Conservation (phyloP, 768 basidiomycete genomes). For the Chalciporus chontae region DNA sequence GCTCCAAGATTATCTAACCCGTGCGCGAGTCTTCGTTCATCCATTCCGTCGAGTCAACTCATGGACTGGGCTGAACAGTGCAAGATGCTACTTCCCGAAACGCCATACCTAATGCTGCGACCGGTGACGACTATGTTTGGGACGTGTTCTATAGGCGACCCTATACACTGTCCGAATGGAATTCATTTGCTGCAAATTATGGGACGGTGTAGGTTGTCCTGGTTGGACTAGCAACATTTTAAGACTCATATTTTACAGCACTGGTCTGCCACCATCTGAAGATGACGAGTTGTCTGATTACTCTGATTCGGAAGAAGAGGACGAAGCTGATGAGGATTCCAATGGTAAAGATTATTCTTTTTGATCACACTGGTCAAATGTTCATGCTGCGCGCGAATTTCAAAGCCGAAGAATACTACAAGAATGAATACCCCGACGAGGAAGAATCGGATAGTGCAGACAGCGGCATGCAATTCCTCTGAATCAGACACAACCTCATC, state of each 20-base stretch:
- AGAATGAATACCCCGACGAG: constrained; percentile 82
- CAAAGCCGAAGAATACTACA: constrained; percentile 78
- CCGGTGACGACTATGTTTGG: constrained; percentile 71
- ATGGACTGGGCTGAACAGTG: constrained; percentile 16
- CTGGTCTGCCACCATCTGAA: constrained; percentile 58
- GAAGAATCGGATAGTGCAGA: constrained; percentile 43
- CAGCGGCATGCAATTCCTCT: constrained; percentile 30
- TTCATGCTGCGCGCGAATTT: constrained; percentile 1
- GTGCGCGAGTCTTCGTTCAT: constrained; percentile 35
- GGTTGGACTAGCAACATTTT: neutral
- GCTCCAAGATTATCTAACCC: constrained; percentile 67
- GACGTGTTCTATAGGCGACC: constrained; percentile 79
- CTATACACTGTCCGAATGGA: constrained; percentile 56
- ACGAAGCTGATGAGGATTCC: constrained; percentile 81
- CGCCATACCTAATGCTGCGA: neutral
- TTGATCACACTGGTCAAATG: neutral
- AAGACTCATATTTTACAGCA: constrained; percentile 35
- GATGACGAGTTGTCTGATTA: constrained; percentile 55
- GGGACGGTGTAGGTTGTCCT: constrained; percentile 56
- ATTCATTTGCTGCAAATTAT: constrained; percentile 49
- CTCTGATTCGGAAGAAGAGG: constrained; percentile 64
- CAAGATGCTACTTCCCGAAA: constrained; percentile 20
- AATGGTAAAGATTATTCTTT: constrained; percentile 51
- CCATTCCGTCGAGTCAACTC: neutral
- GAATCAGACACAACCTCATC: constrained; percentile 1